Base-by-base conservation (phyloP, 805 yeast genomes). In the Yarrowia sp. region DNA sequence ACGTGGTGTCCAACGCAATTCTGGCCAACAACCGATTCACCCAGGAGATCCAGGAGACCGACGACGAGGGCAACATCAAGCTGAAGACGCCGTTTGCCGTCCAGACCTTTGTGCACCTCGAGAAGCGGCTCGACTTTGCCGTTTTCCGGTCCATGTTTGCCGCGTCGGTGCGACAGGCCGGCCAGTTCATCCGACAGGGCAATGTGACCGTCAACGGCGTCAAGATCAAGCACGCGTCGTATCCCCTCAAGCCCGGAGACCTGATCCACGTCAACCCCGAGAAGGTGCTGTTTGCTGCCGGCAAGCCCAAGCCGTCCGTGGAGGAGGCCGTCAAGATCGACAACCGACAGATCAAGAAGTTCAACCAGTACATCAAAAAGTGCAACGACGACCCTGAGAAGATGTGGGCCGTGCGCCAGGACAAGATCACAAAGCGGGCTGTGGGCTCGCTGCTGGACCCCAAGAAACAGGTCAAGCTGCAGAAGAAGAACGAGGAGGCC, bases 111-210 rank as follows among this genome's bases (percentile, higher is more conserved):
- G 96, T 96, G 4, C 85, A 86, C 1, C 77, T 93, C 65, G 99
- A 93, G 74, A 88, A 87, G 70, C 81, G 99, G 71, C 79, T 93
- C 31, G 99, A 93, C 73, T 83, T 87, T 71, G 97, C 97, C 2
- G 69, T 93, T 10, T 94, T 90, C 77, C 85, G 99, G 74, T 80
- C 97, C 18, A 81, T 93, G 88, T 91, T 93, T 77, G 97, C 98
- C 5, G 83, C 96, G 5, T 88, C 96, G 7, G 84, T 90, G 3
- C 85, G 97, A 78, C 98, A 93, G 75, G 97, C 99, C 2, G 83
- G 97, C 68, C 91, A 88, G 71, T 90, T 88, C 69, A 85, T 94
- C 64, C 74, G 88, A 14, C 84, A 84, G 49, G 96, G 96, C 0
- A 78, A 86, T 66, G 98, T 93, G 12, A 77, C 79, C 65, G 98